Percentiles rank a stretch among this genome's conserved stretches.
phyloP scores from a whole-genome alignment of 2,329 filamentous ascomycete species.

The Coniella lustricola region DNA sequence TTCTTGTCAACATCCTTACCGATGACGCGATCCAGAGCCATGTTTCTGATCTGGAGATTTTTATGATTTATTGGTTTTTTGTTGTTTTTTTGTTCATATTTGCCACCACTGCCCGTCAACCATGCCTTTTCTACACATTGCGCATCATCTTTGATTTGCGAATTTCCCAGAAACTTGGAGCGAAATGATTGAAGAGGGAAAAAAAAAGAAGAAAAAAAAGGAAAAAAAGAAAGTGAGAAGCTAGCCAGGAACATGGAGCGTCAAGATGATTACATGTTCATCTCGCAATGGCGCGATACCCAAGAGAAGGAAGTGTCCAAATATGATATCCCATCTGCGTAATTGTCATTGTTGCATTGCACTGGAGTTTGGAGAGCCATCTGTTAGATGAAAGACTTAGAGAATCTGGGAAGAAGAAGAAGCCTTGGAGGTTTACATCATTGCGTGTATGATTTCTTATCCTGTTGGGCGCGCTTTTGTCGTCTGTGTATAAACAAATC shows the following conservation, averaged over 20 bases:
- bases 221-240: too few relatives aligned
- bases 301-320: neutral
- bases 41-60: constrained; percentile 9
- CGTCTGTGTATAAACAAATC: neutral
- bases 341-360: constrained; percentile 1
- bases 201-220: neutral
- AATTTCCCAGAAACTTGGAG: neutral
- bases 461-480: neutral
- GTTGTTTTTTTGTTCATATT: neutral
- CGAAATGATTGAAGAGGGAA: neutral
- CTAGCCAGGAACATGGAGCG: neutral
- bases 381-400: neutral
- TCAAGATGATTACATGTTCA: neutral
- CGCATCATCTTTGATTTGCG: constrained; percentile 1
- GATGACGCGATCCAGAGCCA: constrained; percentile 2
- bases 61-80: neutral
- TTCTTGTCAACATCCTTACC: neutral
- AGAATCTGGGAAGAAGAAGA: neutral
- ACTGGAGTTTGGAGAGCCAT: neutral
- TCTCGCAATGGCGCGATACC: neutral
- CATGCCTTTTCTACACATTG: constrained; percentile 10
- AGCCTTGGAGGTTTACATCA: neutral
- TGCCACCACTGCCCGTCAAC: neutral
- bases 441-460: neutral
- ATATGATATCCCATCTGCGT: constrained; percentile 3